phyloP scores from a whole-genome alignment of 768 basidiomycete genomes.

The Xerocomellus chrysenteron region DNA sequence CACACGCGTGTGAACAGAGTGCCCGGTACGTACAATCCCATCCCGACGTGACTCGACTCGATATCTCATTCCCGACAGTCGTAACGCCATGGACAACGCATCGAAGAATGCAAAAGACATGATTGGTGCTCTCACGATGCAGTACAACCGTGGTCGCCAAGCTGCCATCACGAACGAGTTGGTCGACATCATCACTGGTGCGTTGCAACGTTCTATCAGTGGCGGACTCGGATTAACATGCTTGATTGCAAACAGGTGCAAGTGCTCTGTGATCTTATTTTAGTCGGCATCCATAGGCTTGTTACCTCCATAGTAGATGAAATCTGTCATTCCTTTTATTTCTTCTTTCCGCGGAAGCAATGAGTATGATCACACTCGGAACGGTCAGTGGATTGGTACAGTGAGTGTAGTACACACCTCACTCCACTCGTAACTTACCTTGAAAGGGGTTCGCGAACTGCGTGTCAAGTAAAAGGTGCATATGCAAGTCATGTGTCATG shows the following conservation, averaged over 20 bases:
- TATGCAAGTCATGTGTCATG: constrained; percentile 26
- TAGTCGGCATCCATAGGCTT: constrained; percentile 11
- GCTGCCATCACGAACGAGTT: constrained; percentile 96
- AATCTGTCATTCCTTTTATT: constrained; percentile 20
- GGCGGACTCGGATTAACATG: not conserved
- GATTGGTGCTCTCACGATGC: constrained; percentile 84
- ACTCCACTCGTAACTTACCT: constrained; percentile 2
- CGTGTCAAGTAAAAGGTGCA: constrained; percentile 10
- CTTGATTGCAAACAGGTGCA: constrained; percentile 36
- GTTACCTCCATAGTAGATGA: constrained; percentile 22
- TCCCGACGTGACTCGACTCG: too few relatives aligned
- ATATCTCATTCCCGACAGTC: constrained; percentile 38
- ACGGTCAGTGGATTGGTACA: not conserved
- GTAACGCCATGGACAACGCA: constrained; percentile 99
- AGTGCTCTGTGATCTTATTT: constrained; percentile 43
- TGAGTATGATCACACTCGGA: not conserved
- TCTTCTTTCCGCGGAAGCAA: not conserved
- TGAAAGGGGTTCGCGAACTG: not conserved
- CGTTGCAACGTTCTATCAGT: constrained; percentile 20
- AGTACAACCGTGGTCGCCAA: constrained; percentile 99
- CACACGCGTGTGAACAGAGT: constrained; percentile 92
- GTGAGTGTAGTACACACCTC: not conserved
- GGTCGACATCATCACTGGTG: constrained; percentile 90
- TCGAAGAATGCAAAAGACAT: constrained; percentile 98
- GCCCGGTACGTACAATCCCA: constrained; percentile 57